Evolutionary conservation across 805 yeast species (phyloP).

Genomic region (Candida incommunis): DNA sequence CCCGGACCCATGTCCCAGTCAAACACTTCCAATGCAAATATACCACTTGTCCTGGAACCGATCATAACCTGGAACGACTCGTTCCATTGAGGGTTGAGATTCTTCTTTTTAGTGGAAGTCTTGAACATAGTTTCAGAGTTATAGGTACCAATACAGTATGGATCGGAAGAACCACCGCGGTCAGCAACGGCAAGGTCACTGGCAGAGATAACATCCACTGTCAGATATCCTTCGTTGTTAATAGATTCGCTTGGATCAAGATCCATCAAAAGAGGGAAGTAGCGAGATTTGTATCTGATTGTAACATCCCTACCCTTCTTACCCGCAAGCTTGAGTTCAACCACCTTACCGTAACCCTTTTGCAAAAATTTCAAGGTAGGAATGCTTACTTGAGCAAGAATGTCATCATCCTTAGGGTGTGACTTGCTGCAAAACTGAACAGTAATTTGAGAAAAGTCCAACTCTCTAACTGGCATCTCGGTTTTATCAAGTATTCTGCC

Average conservation of each 20-base stretch:
- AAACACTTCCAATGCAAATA: slow-evolving; percentile 39
- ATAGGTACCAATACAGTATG: slow-evolving; percentile 57
- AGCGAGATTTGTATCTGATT: slow-evolving; percentile 28
- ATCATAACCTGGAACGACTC: slow-evolving; percentile 47
- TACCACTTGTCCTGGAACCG: slow-evolving; percentile 46
- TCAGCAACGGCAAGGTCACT: slow-evolving; percentile 72
- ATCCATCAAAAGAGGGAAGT: slow-evolving; percentile 57
- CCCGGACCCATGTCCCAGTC: slow-evolving; percentile 96
- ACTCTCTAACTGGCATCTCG: slow-evolving; percentile 63
- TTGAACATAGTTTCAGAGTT: slow-evolving; percentile 53
- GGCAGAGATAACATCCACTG: slow-evolving; percentile 49
- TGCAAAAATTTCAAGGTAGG: slow-evolving; percentile 55
- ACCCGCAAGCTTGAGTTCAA: slow-evolving; percentile 41
- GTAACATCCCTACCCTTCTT: slow-evolving; percentile 25
- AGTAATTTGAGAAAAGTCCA: slow-evolving; percentile 55
- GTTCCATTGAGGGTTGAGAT: slow-evolving; percentile 83
- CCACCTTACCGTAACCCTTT: slow-evolving; percentile 50
- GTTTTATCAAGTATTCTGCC: slow-evolving; percentile 38
- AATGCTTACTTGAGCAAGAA: slow-evolving; percentile 46
- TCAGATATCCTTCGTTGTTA: slow-evolving; percentile 59
- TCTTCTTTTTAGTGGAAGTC: slow-evolving; percentile 71
- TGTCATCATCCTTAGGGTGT: slow-evolving; percentile 33
- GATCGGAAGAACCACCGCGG: slow-evolving; percentile 86
- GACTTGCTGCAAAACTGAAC: slow-evolving; percentile 48
- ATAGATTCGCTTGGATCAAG: slow-evolving; percentile 66